These are phyloP conservation scores for Cryptococcus wingfieldii DNA, from an alignment of 1,284 basidiomycete genomes.

Conservation along the genomic window DNA sequence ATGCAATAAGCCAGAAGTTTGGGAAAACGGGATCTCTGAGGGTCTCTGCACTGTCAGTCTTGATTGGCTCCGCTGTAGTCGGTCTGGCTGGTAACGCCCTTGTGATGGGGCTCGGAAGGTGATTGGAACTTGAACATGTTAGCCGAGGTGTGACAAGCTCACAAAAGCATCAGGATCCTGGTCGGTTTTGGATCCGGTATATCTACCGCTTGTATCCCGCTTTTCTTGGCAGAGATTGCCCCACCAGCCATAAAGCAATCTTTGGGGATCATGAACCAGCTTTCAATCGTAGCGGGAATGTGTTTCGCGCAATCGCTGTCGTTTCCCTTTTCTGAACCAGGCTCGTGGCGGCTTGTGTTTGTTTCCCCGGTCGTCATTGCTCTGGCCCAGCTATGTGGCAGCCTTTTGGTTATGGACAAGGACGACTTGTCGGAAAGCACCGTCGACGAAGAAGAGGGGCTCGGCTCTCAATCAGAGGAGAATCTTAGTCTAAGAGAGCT, in stretches of 20 bases:
- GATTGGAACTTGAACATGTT: not conserved
- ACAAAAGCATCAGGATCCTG: slow-evolving; percentile 26
- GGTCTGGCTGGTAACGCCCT: slow-evolving; percentile 19
- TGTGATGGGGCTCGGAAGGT: slow-evolving; percentile 32
- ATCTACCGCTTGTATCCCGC: slow-evolving; percentile 48
- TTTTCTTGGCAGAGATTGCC: slow-evolving; percentile 49
- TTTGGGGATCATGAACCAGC: slow-evolving; percentile 51
- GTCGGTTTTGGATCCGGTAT: slow-evolving; percentile 51
- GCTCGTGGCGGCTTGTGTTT: slow-evolving; percentile 46
- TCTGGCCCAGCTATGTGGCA: slow-evolving; percentile 40
- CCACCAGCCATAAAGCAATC: slow-evolving; percentile 44
- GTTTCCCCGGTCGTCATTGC: slow-evolving; percentile 32
- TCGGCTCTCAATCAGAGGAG: not conserved
- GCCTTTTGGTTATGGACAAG: slow-evolving; percentile 15
- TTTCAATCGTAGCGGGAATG: slow-evolving; percentile 47
- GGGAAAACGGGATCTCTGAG: slow-evolving; percentile 31
- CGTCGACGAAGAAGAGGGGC: slow-evolving; percentile 9
- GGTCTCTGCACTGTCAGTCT: slow-evolving; percentile 15
- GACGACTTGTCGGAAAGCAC: not conserved
- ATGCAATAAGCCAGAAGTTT: slow-evolving; percentile 13
- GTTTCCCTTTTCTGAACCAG: slow-evolving; percentile 35
- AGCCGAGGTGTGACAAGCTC: not conserved
- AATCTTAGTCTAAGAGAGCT: slow-evolving; percentile 27
- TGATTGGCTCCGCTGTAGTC: slow-evolving; percentile 24
- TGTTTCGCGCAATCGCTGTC: slow-evolving; percentile 47